Base-by-base conservation (phyloP, 176 grass and related monocot species). In the Oryza meridionalis region DNA sequence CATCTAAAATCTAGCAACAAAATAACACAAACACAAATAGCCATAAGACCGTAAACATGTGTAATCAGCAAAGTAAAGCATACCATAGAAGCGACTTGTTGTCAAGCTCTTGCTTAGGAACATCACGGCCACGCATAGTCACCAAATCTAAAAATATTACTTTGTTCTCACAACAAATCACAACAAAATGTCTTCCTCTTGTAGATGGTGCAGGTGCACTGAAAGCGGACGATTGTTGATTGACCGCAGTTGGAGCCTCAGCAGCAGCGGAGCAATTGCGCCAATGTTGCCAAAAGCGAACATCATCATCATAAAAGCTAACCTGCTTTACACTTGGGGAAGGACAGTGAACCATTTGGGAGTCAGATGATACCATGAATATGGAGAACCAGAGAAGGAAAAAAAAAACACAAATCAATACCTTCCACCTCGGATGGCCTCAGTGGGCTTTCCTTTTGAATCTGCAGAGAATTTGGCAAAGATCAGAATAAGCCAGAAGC, bases 121-220 rank as follows among this genome's bases (percentile, higher is more conserved):
- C 96, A 90, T 99, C 93, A 35, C 90, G 96, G 13, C 96, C 96
- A 35, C 91, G 73, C 96, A 99, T 96, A 72, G 96, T 99, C 45
- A 99, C 96, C 50, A 99, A 90, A 88, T 96, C 96, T 81, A 99
- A 86, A 91, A 99, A 99, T 76, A 96, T 99, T 46, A 90, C 96
- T 90, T 99, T 99, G 69, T 99, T 99, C 86, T 96, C 96, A 69
- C 96, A 99, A 50, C 93, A 99, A 94, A 99, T 96, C 44, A 99
- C 93, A 76, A 99, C 90, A 96, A 99, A 99, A 82, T 99, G 96
- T 38, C 96, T 91, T 89, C 96, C 96, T 90, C 91, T 90, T 65
- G 96, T 99, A 44, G 96, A 99, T 75, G 96, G 91, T 64, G 92
- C 89, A 75, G 93, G 93, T 44, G 91, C 81, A 89, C 75, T 93